A percentile compares a stretch with the other conserved stretches of the same genome.
phyloP scores from a whole-genome alignment of 1,284 basidiomycete genomes.

The Sanguinoderma infundibulare region DNA sequence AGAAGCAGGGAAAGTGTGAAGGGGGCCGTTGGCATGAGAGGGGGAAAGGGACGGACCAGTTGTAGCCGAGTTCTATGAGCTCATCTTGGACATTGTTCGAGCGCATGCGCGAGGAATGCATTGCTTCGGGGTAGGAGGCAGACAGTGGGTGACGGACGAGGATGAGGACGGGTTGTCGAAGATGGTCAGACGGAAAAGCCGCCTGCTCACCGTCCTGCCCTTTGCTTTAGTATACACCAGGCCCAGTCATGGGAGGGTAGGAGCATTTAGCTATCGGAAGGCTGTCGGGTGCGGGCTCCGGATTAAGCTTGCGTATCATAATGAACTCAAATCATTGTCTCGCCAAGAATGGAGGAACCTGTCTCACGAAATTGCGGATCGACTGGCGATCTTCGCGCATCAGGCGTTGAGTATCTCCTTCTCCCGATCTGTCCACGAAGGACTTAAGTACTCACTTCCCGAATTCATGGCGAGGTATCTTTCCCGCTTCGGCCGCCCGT shows the following conservation, averaged over 20 bases:
- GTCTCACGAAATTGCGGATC: too few species aligned
- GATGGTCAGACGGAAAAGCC: background rate
- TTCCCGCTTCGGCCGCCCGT: background rate
- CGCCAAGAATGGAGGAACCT: background rate
- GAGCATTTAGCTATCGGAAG: background rate
- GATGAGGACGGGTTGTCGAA: background rate
- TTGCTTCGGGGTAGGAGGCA: background rate
- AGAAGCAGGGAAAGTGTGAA: background rate
- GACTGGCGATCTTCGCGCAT: background rate
- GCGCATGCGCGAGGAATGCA: constrained; percentile 8
- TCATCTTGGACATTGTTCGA: constrained; percentile 16
- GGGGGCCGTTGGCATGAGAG: background rate
- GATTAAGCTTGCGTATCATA: background rate
- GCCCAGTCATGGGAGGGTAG: background rate
- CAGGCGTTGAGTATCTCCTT: constrained; percentile 1
- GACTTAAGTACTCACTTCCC: background rate
- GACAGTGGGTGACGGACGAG: background rate
- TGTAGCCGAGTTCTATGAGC: constrained; percentile 23
- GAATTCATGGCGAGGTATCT: background rate
- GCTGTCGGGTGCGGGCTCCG: background rate
- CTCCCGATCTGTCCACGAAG: background rate
- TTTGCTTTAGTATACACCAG: background rate
- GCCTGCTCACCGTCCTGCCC: background rate
- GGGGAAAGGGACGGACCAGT: constrained; percentile 18
- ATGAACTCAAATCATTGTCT: constrained; percentile 1